These are phyloP conservation scores for Trichosporon sp. DNA, from an alignment of 1,284 basidiomycete genomes.

Conservation along the genomic window DNA sequence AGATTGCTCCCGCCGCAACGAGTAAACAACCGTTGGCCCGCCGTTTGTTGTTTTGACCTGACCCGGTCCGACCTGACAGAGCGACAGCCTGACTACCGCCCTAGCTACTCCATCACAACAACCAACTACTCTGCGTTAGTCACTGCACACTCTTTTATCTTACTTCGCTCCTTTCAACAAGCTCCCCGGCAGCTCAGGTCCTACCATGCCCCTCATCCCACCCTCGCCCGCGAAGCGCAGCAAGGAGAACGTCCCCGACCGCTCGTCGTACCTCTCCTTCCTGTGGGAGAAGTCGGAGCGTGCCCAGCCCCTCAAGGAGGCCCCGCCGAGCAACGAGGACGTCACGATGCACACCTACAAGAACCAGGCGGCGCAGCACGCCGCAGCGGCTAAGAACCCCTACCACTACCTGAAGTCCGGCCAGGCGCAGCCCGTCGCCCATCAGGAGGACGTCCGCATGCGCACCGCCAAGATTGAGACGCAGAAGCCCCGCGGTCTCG, in stretches of 20 bases:
- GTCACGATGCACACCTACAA: constrained; percentile 58
- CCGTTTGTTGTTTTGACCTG: constrained; percentile 15
- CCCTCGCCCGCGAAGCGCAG: constrained; percentile 48
- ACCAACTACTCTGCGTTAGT: constrained; percentile 22
- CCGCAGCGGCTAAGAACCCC: constrained; percentile 12
- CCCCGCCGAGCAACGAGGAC: constrained; percentile 40
- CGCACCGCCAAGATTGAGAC: constrained; percentile 46
- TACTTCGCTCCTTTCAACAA: constrained; percentile 24
- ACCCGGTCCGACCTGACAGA: not conserved
- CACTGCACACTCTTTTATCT: constrained; percentile 27
- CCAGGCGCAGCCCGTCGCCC: constrained; percentile 28
- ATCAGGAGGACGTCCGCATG: constrained; percentile 51
- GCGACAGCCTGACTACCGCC: not conserved
- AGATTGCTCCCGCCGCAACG: constrained; percentile 7
- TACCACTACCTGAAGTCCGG: constrained; percentile 31
- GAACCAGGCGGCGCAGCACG: constrained; percentile 13
- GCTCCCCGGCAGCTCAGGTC: not conserved
- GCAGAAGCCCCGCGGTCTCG: constrained; percentile 56
- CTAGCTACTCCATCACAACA: constrained; percentile 33
- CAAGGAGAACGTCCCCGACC: constrained; percentile 45
- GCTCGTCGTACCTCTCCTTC: constrained; percentile 53
- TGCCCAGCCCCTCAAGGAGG: constrained; percentile 38
- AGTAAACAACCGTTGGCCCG: constrained; percentile 13
- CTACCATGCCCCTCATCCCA: constrained; percentile 31
- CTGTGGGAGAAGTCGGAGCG: constrained; percentile 43